phyloP scores from a whole-genome alignment of 371 early-diverging fungal species.

The Mycotypha africana region DNA sequence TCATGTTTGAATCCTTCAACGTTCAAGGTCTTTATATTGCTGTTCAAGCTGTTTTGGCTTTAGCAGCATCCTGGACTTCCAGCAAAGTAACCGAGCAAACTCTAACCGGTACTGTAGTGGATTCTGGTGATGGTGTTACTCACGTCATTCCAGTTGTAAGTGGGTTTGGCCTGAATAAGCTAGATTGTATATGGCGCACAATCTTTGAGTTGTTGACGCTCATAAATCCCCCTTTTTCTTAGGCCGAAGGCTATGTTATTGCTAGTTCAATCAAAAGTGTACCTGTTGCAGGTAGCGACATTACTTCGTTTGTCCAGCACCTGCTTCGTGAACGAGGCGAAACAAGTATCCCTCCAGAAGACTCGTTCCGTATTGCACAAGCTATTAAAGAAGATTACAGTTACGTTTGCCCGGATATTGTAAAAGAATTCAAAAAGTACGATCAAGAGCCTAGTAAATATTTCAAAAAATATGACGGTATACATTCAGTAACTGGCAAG shows the following conservation, averaged over 20 bases:
- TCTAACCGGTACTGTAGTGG: constrained; percentile 96
- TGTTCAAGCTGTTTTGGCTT: constrained; percentile 89
- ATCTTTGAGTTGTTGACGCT: not conserved
- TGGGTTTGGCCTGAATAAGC: too few species aligned
- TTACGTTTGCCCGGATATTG: constrained; percentile 95
- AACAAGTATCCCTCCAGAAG: constrained; percentile 92
- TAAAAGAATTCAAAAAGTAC: constrained; percentile 92
- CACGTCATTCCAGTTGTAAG: constrained; percentile 97
- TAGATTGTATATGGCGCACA: too few species aligned
- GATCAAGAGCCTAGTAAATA: constrained; percentile 86
- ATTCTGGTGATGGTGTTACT: constrained; percentile 97
- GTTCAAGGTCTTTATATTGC: constrained; percentile 89
- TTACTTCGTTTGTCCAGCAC: constrained; percentile 95
- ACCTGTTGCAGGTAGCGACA: constrained; percentile 96
- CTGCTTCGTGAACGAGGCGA: constrained; percentile 93
- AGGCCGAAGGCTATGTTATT: constrained; percentile 98
- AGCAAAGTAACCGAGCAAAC: constrained; percentile 73
- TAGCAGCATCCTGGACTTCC: constrained; percentile 88
- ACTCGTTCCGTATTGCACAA: constrained; percentile 90
- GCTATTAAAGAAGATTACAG: constrained; percentile 94
- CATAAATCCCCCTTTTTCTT: too few species aligned
- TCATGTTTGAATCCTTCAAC: constrained; percentile 91
- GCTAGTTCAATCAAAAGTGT: constrained; percentile 96
- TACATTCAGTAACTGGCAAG: constrained; percentile 83
- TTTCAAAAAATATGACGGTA: constrained; percentile 79